Conservation (phyloP, 2,329 filamentous ascomycete species). For the Fusarium mangiferae region DNA sequence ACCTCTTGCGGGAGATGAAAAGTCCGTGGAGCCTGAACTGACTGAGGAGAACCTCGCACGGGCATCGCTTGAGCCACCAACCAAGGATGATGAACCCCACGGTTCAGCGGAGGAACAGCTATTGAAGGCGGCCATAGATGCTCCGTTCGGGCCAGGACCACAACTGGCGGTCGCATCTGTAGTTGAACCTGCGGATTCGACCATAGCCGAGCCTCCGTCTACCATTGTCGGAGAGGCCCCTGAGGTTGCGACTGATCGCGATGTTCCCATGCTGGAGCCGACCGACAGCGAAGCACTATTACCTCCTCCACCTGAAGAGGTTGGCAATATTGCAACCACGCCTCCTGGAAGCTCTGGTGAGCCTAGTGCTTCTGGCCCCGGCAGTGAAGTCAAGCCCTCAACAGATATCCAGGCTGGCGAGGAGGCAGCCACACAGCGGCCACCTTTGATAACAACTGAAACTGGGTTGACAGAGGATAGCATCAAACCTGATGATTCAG, state of each 20-base stretch:
- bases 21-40: neutral
- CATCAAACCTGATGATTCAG: conserved; percentile 53
- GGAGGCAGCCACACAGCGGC: conserved; percentile 33
- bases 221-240: conserved; percentile 46
- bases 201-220: conserved; percentile 47
- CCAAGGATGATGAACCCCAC: conserved; percentile 9
- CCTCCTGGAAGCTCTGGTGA: conserved; percentile 46
- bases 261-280: conserved; percentile 40
- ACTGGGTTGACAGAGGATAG: conserved; percentile 52
- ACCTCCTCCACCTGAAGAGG: conserved; percentile 53
- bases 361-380: conserved; percentile 34
- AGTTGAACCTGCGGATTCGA: conserved; percentile 29
- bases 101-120: conserved; percentile 15
- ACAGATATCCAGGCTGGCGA: conserved; percentile 40
- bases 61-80: neutral
- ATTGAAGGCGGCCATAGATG: conserved; percentile 20
- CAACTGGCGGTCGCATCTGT: conserved; percentile 1
- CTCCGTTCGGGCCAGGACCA: conserved; percentile 14
- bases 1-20: neutral
- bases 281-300: conserved; percentile 41
- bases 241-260: conserved; percentile 40
- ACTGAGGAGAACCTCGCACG: conserved; percentile 14
- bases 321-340: conserved; percentile 52
- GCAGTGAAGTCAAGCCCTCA: conserved; percentile 42
- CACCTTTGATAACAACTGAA: conserved; percentile 43